Evolutionary conservation across 1,284 basidiomycete species (phyloP), one percentile per base, ranked within the genome.

Genomic region (Ganoderma multipileum): DNA sequence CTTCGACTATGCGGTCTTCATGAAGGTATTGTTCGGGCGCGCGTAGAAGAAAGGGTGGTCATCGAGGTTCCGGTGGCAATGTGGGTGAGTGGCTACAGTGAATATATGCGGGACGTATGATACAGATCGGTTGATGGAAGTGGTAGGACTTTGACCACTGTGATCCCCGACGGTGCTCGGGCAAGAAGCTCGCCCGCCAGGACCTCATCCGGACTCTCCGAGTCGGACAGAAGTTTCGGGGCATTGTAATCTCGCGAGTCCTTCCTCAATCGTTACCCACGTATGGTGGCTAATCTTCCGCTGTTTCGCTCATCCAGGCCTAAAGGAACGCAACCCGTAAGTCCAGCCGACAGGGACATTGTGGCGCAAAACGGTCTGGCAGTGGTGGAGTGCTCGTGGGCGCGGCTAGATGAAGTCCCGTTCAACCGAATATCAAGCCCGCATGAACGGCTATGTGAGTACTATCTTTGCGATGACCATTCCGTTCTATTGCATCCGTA

Each of bases 371-470:
- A 85, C 52, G 97, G 97, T 0, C 82, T 99, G 1, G 97, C 97
- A 0, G 97, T 99, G 9, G 96, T 99, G 1, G 97, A 99, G 79
- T 98, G 96, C 79, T 97, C 95, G 4, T 99, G 97, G 97, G 97
- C 97, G 2, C 86, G 96, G 26, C 82, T 99, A 8, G 95, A 96
- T 65, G 97, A 99, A 72, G 91, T 99, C 2, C 97, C 97, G 0
- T 99, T 98, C 78, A 85, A 87, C 64, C 98, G 98, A 81, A 97
- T 99, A 75, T 89, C 94, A 26, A 95, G 94, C 72, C 96, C 96
- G 0, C 88, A 98, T 76, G 97, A 99, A 83, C 88, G 97, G 14
- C 81, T 99, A 44, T 77, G 96, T 97, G 74, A 72, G 95, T 88
- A 6, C 41, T 39, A 18, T 18, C 54, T 61, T 26, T 26, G 3